A percentile compares a stretch with the other conserved stretches of the same genome.
phyloP scores from a whole-genome alignment of 495 filamentous ascomycete species.

The Cercophora samala region DNA sequence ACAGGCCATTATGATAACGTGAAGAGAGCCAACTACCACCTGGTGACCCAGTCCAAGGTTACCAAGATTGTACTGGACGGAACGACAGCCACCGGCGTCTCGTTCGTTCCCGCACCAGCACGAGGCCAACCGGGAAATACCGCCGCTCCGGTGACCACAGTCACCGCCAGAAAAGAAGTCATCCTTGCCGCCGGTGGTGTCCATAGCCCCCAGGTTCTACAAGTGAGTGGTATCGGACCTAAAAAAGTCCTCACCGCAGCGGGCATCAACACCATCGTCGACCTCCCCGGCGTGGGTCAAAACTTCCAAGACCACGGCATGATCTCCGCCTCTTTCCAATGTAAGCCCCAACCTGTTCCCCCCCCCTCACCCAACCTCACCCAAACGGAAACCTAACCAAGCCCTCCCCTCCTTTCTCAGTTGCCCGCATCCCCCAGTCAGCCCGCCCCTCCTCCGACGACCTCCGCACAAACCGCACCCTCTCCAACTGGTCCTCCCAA shows the following conservation, averaged over 20 bases:
- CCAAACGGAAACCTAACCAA: background rate
- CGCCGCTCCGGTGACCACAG: conserved; percentile 17
- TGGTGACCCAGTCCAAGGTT: conserved; percentile 40
- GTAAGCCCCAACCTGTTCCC: conserved; percentile 24
- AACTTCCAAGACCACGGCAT: conserved; percentile 58
- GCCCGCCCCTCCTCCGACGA: conserved; percentile 33
- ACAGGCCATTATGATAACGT: conserved; percentile 39
- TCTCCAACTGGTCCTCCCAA: conserved; percentile 35
- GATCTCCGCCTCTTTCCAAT: conserved; percentile 29
- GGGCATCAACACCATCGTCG: conserved; percentile 43
- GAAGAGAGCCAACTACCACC: conserved; percentile 37
- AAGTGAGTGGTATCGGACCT: conserved; percentile 55
- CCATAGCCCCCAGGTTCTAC: conserved; percentile 56
- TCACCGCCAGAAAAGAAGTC: conserved; percentile 53
- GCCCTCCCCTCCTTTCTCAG: conserved; percentile 16
- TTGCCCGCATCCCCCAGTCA: conserved; percentile 29
- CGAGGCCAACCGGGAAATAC: background rate
- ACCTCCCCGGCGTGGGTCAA: conserved; percentile 54
- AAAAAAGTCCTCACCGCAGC: conserved; percentile 39
- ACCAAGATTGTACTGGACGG: conserved; percentile 36
- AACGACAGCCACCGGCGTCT: conserved; percentile 37
- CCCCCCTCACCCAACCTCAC: background rate
- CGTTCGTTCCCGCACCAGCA: conserved; percentile 21
- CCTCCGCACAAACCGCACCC: conserved; percentile 39
- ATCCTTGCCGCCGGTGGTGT: conserved; percentile 58